Percentiles rank a stretch among this genome's conserved stretches.
Evolutionary conservation across 2,329 filamentous ascomycete species (phyloP).

Genomic region (Chaetomiaceae sp.): DNA sequence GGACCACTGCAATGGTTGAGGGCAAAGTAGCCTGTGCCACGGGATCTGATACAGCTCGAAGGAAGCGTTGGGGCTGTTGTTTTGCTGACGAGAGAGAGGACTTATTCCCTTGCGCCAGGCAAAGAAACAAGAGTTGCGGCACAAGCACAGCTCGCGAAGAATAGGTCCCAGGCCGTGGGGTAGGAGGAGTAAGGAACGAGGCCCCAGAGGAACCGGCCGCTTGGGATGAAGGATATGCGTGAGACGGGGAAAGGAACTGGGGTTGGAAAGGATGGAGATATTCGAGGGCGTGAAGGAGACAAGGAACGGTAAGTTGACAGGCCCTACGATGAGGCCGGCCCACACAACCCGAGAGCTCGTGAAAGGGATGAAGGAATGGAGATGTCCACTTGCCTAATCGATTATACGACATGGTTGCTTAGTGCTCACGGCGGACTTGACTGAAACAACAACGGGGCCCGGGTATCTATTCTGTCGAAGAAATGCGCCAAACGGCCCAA

Average conservation of each 20-base stretch:
- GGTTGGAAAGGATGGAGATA: neutral
- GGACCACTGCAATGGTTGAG: constrained; percentile 9
- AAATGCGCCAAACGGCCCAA: constrained; percentile 1
- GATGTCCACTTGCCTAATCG: constrained; percentile 58
- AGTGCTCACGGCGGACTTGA: constrained; percentile 5
- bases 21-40: constrained; percentile 18
- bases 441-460: constrained; percentile 11
- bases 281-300: too few relatives aligned
- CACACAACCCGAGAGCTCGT: neutral
- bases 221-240: constrained; percentile 13
- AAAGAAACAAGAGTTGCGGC: constrained; percentile 20
- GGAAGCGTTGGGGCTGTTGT: neutral
- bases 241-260: constrained; percentile 6
- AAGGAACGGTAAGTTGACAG: constrained; percentile 3
- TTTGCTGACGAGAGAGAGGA: neutral
- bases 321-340: constrained; percentile 1
- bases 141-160: constrained; percentile 10
- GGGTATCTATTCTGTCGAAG: constrained; percentile 3
- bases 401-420: constrained; percentile 64
- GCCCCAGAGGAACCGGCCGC: constrained; percentile 9
- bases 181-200: constrained; percentile 5
- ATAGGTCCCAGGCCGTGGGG: constrained; percentile 6
- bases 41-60: constrained; percentile 13
- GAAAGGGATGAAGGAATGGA: constrained; percentile 15
- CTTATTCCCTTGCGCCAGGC: constrained; percentile 22